These are phyloP conservation scores for Salvia miltiorrhiza DNA, from an alignment of 257 asterid genomes.

Conservation along the genomic window DNA sequence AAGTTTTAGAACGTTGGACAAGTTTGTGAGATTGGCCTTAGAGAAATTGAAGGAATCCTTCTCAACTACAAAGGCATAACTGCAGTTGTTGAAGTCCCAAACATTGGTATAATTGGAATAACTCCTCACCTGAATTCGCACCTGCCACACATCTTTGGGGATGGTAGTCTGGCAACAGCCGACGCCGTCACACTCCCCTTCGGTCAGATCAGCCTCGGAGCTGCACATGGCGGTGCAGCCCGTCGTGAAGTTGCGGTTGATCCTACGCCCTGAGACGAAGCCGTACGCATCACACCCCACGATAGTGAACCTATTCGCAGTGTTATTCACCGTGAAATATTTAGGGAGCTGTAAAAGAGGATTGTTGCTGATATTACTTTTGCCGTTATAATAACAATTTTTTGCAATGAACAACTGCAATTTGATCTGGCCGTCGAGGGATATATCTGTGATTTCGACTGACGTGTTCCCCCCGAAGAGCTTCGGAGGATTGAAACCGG, in stretches of 20 bases:
- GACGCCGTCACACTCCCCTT: slow-evolving; percentile 19
- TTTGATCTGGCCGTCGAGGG: slow-evolving; percentile 17
- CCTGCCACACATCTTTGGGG: neutral
- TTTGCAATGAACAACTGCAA: neutral
- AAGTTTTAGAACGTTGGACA: neutral
- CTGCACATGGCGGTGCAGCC: slow-evolving; percentile 33
- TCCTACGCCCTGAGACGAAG: neutral
- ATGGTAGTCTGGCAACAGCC: slow-evolving; percentile 37
- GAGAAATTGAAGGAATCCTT: slow-evolving; percentile 22
- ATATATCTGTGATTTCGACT: slow-evolving; percentile 2
- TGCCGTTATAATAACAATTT: slow-evolving; percentile 15
- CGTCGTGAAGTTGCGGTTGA: neutral
- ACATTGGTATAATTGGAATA: neutral
- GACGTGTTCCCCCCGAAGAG: neutral
- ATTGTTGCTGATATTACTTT: too few species aligned
- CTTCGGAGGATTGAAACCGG: neutral
- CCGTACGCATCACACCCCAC: slow-evolving; percentile 37
- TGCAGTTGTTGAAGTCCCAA: slow-evolving; percentile 12
- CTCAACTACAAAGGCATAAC: slow-evolving; percentile 29
- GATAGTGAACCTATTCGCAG: slow-evolving; percentile 20
- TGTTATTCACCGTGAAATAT: neutral
- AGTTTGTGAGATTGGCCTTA: neutral
- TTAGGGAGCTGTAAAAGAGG: fast-evolving
- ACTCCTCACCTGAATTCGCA: neutral
- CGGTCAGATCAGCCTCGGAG: neutral